Base-by-base conservation (phyloP, 192 early-diverging fungal species). In the Podila epicladia region DNA sequence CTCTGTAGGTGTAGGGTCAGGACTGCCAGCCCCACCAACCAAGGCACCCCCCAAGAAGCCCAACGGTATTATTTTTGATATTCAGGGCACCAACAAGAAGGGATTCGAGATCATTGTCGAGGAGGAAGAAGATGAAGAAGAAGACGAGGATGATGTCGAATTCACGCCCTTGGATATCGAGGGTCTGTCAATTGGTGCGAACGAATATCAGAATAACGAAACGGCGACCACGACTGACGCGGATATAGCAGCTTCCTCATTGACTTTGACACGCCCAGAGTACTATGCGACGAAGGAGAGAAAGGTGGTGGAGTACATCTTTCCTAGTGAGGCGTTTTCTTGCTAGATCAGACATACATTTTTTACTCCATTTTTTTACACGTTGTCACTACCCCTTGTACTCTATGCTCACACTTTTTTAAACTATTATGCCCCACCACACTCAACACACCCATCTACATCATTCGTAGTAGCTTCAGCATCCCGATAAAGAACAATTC, bases 261-360 rank as follows among this genome's bases (percentile, higher is more conserved):
- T 48, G 3, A 29, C 60, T 9, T 24, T n/a, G 15, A 64, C 62
- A 11, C 59, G 71, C 24, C 77, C 71, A 20, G 77, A 80, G 67
- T 80, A 80, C 32, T 80, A 80, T 73, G 77, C 77, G 22, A 73
- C 77, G 29, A 80, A 73, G 24, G 70, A 72, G 65, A 64, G 76
- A n/a, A 67, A 67, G 24, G 70, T 79, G 37, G 76, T 79, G 19
- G 76, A 79, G 61, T 79, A 79, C 76, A 79, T 79, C 61, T 79
- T 79, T 35, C 76, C 76, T n/a, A 72, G 70, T 20, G 76, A 79
- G 55, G 35, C 76, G 22, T 72, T 79, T 24, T 26, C 64, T 8
- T 29, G 45, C 0, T 72, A 79, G 57, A 71, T 29, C 64, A 1
- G 15, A 17, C n/a, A 7, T 4, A 5, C 29, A 26, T 61, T 61